A percentile compares a stretch with the other conserved stretches of the same genome.
These are phyloP conservation scores for Achaetomium macrosporum DNA, from an alignment of 2,329 filamentous ascomycete genomes.

Conservation along the genomic window DNA sequence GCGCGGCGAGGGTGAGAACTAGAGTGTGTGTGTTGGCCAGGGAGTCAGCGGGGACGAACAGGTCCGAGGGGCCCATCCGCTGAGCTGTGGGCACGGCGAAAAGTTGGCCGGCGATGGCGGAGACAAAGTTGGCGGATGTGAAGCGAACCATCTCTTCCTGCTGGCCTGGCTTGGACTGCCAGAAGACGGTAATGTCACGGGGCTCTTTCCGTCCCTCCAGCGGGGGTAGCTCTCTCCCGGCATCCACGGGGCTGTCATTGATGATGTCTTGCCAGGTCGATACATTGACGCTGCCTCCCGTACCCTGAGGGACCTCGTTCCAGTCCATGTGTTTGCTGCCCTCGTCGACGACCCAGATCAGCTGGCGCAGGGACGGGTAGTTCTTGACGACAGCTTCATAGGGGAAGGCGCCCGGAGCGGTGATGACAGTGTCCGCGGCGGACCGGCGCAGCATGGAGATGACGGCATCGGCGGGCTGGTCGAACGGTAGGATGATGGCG, in stretches of 20 bases:
- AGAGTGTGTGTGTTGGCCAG: slow-evolving; percentile 76
- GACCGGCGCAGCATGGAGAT: slow-evolving; percentile 66
- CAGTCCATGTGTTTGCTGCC: slow-evolving; percentile 92
- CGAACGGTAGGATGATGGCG: slow-evolving; percentile 78
- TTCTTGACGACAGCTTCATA: slow-evolving; percentile 65
- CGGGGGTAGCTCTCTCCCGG: slow-evolving; percentile 58
- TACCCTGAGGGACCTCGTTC: slow-evolving; percentile 78
- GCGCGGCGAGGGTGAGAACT: slow-evolving; percentile 70
- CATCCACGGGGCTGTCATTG: slow-evolving; percentile 57
- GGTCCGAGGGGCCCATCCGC: slow-evolving; percentile 65
- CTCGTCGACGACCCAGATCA: slow-evolving; percentile 90
- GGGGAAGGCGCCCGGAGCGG: slow-evolving; percentile 80
- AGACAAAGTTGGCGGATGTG: slow-evolving; percentile 75
- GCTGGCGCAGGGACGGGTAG: slow-evolving; percentile 65
- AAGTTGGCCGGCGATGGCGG: slow-evolving; percentile 74
- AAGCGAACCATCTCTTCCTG: slow-evolving; percentile 72
- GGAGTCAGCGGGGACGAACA: slow-evolving; percentile 79
- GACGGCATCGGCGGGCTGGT: slow-evolving; percentile 63
- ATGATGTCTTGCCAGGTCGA: slow-evolving; percentile 92
- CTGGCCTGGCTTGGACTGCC: slow-evolving; percentile 48
- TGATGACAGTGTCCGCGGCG: slow-evolving; percentile 74
- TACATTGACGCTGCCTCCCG: slow-evolving; percentile 68
- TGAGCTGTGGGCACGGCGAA: slow-evolving; percentile 69
- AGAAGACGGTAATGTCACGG: slow-evolving; percentile 60
- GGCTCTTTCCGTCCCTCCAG: slow-evolving; percentile 49